These are phyloP conservation scores for Kwoniella sp. DNA, from an alignment of 768 basidiomycete genomes.

Conservation along the genomic window DNA sequence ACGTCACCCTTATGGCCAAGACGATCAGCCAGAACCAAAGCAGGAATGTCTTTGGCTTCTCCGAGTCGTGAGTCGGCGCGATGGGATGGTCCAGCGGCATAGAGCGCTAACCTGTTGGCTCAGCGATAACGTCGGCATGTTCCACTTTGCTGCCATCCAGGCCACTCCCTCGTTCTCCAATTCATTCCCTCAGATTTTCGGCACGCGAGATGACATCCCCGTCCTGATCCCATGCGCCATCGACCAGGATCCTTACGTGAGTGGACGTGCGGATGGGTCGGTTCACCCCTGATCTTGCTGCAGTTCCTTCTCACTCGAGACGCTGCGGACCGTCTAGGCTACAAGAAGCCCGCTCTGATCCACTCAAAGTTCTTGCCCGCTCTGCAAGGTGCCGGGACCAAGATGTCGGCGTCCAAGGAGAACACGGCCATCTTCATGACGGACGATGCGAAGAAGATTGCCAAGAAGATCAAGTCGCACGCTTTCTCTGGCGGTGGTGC, in stretches of 20 bases:
- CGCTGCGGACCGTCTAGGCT: slow-evolving; percentile 86
- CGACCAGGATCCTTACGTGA: slow-evolving; percentile 61
- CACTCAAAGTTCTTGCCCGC: slow-evolving; percentile 99
- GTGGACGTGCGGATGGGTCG: neutral
- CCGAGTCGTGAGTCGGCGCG: slow-evolving; percentile 75
- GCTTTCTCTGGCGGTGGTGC: slow-evolving; percentile 94
- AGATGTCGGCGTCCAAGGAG: slow-evolving; percentile 95
- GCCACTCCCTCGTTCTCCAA: slow-evolving; percentile 95
- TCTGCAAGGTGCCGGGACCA: slow-evolving; percentile 93
- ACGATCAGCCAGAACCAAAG: slow-evolving; percentile 90
- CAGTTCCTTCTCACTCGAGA: slow-evolving; percentile 96
- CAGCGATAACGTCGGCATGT: slow-evolving; percentile 97
- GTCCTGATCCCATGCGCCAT: slow-evolving; percentile 97
- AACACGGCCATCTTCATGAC: slow-evolving; percentile 96
- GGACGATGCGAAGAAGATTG: slow-evolving; percentile 86
- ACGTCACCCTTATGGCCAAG: slow-evolving; percentile 85
- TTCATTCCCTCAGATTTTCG: slow-evolving; percentile 97
- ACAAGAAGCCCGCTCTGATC: slow-evolving; percentile 86
- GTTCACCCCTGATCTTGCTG: neutral
- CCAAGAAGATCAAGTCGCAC: slow-evolving; percentile 93
- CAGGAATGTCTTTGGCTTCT: slow-evolving; percentile 94
- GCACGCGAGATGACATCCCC: slow-evolving; percentile 72
- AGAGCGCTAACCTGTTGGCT: neutral
- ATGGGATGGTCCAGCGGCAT: neutral
- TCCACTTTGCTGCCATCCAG: slow-evolving; percentile 92